Evolutionary conservation across 768 basidiomycete genomes (phyloP), one percentile per base, ranked within the genome.

Genomic region (Mycena epipterygia): DNA sequence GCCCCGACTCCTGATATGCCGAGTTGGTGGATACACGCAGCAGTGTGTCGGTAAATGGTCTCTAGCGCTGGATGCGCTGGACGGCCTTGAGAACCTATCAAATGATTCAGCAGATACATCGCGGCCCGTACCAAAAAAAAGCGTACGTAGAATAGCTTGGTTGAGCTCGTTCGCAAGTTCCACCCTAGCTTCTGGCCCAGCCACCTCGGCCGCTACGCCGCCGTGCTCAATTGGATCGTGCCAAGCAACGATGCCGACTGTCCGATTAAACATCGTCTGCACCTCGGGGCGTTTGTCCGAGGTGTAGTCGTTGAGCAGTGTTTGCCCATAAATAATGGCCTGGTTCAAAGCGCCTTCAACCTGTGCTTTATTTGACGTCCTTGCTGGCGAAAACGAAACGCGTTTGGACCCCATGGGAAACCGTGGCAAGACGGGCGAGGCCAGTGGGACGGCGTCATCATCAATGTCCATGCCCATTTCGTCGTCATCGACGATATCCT

Each of bases 201-300:
- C 93, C 25, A 94, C 86, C 71, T 89, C 89, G 23, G 90, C 88
- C 19, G 89, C 88, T 35, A 89, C 86, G 16, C 91, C 91, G 5
- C 89, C 89, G 8, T 88, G 91, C 64, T 87, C 88, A 68, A 89
- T 79, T 25, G 94, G 94, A 77, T 94, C 90, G 48, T 91, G 88
- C 77, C 90, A 96, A 41, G 94, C 93, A 67, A 96, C 88, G 64
- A 96, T 90, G 30, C 91, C 89, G 70, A 94, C 93, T 12, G 95
- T 93, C 63, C 89, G 88, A 76, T 90, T 90, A 78, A 94, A 89
- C 55, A 93, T 83, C 17, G 86, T 83, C 63, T 89, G 88, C 35
- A 95, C 88, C 73, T 90, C 89, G 1, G 89, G 83, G 27, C 94
- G 87, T 33, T 80, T 76, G 73, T 93, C 91, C 35, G 82, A 78